These are phyloP conservation scores for Colletotrichum liaoningense DNA, from an alignment of 2,329 filamentous ascomycete genomes.

Conservation along the genomic window DNA sequence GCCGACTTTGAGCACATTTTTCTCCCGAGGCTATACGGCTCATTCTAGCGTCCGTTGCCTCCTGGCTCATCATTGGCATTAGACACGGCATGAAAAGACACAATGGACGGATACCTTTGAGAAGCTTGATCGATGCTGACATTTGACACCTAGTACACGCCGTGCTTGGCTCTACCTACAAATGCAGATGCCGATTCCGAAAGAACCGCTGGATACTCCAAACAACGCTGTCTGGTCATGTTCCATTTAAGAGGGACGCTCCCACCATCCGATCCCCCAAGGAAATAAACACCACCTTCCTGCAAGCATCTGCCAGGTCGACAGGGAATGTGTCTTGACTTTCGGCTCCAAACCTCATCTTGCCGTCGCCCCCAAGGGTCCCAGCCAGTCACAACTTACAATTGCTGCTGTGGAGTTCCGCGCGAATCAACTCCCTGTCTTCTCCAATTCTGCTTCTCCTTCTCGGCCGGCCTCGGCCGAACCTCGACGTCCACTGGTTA, in stretches of 20 bases:
- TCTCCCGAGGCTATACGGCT: background rate
- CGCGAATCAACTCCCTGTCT: constrained; percentile 34
- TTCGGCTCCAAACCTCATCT: constrained; percentile 24
- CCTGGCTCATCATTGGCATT: background rate
- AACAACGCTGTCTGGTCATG: background rate
- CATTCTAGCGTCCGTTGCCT: background rate
- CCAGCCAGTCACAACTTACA: background rate
- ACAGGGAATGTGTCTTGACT: constrained; percentile 15
- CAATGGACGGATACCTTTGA: background rate
- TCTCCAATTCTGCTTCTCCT: constrained; percentile 22
- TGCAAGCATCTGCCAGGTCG: constrained; percentile 1
- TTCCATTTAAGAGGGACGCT: background rate
- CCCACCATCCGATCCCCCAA: background rate
- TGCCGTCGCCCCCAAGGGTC: constrained; percentile 5
- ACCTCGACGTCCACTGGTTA: background rate
- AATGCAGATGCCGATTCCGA: background rate
- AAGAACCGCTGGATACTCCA: no score
- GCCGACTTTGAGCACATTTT: background rate
- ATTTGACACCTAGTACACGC: background rate
- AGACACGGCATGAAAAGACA: background rate
- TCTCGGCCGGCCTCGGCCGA: constrained; percentile 32
- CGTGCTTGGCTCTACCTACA: background rate
- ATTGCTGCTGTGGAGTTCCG: constrained; percentile 25
- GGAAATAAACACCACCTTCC: constrained; percentile 5
- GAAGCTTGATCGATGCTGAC: background rate